phyloP scores from a whole-genome alignment of 768 basidiomycete genomes.

The Rhizopogon vinicolor region DNA sequence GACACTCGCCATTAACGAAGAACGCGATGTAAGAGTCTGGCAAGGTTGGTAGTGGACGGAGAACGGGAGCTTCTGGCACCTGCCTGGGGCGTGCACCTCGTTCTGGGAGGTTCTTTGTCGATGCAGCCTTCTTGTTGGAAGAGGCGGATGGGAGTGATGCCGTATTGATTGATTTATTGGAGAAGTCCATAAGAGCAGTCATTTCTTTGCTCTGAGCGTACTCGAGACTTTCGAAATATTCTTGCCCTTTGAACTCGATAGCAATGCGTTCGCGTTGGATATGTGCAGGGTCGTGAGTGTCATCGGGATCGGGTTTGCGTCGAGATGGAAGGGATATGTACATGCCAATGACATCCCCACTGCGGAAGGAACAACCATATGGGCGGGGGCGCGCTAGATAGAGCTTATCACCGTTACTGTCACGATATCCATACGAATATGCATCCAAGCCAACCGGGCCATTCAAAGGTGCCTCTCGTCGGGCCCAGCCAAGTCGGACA shows the following conservation, averaged over 20 bases:
- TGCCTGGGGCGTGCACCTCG: constrained; percentile 34
- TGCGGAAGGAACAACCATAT: constrained; percentile 69
- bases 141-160: constrained; percentile 51
- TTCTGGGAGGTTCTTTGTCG: constrained; percentile 66
- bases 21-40: constrained; percentile 75
- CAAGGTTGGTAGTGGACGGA: constrained; percentile 68
- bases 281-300: constrained; percentile 76
- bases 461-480: constrained; percentile 91
- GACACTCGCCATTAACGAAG: constrained; percentile 87
- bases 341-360: constrained; percentile 91
- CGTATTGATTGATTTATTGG: constrained; percentile 52
- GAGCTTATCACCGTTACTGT: constrained; percentile 90
- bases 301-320: constrained; percentile 51
- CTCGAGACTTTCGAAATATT: constrained; percentile 92
- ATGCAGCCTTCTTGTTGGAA: constrained; percentile 58
- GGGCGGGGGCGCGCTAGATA: constrained; percentile 75
- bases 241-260: constrained; percentile 94
- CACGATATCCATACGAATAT: constrained; percentile 88
- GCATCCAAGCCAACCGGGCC: constrained; percentile 91
- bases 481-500: constrained; percentile 87
- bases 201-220: constrained; percentile 91
- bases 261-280: constrained; percentile 87
- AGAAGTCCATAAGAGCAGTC: constrained; percentile 79
- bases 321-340: constrained; percentile 83
- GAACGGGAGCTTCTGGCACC: constrained; percentile 30